Percentiles rank a stretch among this genome's conserved stretches.
These are phyloP conservation scores for Apiospora arundinis DNA, from an alignment of 2,329 filamentous ascomycete genomes.

Conservation along the genomic window DNA sequence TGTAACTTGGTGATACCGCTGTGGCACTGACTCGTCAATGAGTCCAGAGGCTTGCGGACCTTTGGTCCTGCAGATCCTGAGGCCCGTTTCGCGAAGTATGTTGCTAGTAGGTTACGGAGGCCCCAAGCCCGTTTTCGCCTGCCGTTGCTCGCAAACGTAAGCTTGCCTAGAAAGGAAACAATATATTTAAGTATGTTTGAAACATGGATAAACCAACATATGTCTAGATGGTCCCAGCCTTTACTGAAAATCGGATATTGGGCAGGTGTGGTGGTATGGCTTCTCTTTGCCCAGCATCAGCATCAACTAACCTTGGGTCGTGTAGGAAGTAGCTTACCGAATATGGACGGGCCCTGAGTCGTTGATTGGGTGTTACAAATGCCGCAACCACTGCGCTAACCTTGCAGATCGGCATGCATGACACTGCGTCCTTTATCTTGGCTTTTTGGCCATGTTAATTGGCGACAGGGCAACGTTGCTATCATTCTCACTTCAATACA, in stretches of 20 bases:
- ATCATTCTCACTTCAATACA: not conserved
- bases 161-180: not conserved
- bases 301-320: not conserved
- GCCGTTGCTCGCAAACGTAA: no score
- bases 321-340: not conserved
- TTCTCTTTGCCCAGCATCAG: not conserved
- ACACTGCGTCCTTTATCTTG: not conserved
- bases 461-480: no score
- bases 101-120: no score
- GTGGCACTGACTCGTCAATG: not conserved
- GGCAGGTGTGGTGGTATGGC: not conserved
- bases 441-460: not conserved
- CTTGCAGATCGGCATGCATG: not conserved
- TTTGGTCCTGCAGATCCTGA: not conserved
- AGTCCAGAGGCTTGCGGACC: not conserved
- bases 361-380: slow-evolving; percentile 12
- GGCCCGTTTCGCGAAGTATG: not conserved
- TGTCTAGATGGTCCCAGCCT: no score
- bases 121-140: no score
- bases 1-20: not conserved
- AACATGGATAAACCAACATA: not conserved
- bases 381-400: not conserved
- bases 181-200: not conserved
- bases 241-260: not conserved
- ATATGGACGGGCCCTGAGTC: not conserved